phyloP scores from a whole-genome alignment of 768 basidiomycete species.

The Agaricus subrufescens region DNA sequence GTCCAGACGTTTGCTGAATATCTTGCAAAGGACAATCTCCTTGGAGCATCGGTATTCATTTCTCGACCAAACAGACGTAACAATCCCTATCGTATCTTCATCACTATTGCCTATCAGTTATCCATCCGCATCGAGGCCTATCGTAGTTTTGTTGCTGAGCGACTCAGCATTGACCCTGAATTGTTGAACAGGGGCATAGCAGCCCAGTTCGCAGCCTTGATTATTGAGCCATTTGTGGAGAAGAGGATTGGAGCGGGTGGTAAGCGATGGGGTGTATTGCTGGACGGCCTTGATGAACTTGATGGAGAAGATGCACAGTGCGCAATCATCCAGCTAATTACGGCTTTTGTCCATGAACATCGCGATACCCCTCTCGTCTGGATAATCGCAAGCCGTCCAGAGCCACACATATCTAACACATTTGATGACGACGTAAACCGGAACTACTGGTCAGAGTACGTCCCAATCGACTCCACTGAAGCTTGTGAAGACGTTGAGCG shows the following conservation, averaged over 20 bases:
- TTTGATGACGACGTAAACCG: not conserved
- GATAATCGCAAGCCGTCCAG: not conserved
- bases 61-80: not conserved
- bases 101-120: slow-evolving; percentile 4
- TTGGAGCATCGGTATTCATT: slow-evolving; percentile 5
- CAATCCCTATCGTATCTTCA: not conserved
- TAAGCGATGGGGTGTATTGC: not conserved
- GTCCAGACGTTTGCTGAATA: not conserved
- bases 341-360: not conserved
- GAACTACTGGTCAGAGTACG: not conserved
- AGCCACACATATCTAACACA: not conserved
- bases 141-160: not conserved
- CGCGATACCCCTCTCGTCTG: not conserved
- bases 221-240: not conserved
- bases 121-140: not conserved
- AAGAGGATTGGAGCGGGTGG: not conserved
- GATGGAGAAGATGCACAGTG: not conserved
- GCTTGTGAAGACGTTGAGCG: not conserved
- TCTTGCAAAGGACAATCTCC: not conserved
- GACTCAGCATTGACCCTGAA: not conserved
- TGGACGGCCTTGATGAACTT: slow-evolving; percentile 1
- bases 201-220: not conserved
- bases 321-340: not conserved
- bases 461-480: not conserved
- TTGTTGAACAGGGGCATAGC: not conserved